A percentile compares a stretch with the other conserved stretches of the same genome.
phyloP scores from a whole-genome alignment of 805 yeast genomes.

The Pichia phayaonensis region DNA sequence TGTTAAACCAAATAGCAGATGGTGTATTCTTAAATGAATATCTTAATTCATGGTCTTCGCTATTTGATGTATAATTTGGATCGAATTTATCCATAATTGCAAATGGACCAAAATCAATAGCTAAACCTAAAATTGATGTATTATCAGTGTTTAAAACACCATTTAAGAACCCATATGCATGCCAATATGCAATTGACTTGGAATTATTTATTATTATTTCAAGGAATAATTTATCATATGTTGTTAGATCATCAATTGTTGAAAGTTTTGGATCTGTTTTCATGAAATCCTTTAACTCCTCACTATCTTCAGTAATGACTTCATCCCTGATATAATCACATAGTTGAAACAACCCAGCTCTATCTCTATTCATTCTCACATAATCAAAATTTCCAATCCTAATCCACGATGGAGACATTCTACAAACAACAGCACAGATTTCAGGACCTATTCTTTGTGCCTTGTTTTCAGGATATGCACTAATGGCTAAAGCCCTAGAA shows the following conservation, averaged over 20 bases:
- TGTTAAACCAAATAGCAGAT: slow-evolving; percentile 86
- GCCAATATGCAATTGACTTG: slow-evolving; percentile 73
- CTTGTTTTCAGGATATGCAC: slow-evolving; percentile 61
- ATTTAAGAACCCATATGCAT: slow-evolving; percentile 83
- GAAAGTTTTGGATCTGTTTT: slow-evolving; percentile 23
- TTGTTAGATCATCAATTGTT: slow-evolving; percentile 34
- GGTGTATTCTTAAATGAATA: slow-evolving; percentile 85
- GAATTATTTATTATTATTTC: slow-evolving; percentile 75
- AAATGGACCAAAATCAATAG: slow-evolving; percentile 94
- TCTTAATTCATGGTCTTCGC: slow-evolving; percentile 66
- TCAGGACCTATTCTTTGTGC: slow-evolving; percentile 72
- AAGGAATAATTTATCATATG: slow-evolving; percentile 63
- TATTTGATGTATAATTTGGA: slow-evolving; percentile 80
- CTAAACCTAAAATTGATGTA: slow-evolving; percentile 79
- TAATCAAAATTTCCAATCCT: slow-evolving; percentile 85
- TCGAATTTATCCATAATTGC: slow-evolving; percentile 82
- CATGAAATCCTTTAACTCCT: slow-evolving; percentile 18
- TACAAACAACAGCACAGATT: slow-evolving; percentile 73
- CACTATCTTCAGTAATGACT: slow-evolving; percentile 38
- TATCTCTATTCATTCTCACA: slow-evolving; percentile 64
- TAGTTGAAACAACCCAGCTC: slow-evolving; percentile 51
- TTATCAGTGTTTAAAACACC: slow-evolving; percentile 95
- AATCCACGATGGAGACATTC: slow-evolving; percentile 84
- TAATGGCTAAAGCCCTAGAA: slow-evolving; percentile 72
- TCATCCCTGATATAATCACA: slow-evolving; percentile 68